Evolutionary conservation across 129 eudicot genomes (phyloP).

Genomic region (Calendula officinalis): DNA sequence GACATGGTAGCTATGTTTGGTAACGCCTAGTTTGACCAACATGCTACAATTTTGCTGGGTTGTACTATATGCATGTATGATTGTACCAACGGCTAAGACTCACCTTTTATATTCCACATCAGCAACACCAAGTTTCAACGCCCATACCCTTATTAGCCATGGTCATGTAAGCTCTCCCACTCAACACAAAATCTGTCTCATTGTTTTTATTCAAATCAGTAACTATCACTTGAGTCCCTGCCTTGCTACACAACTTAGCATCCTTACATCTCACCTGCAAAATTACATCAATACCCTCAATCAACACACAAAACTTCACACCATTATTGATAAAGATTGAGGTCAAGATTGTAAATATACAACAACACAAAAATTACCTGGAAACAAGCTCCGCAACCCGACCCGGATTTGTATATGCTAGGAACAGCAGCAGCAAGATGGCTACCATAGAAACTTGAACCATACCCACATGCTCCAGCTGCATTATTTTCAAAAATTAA

Average conservation of each 20-base stretch:
- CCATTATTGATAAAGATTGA: background rate
- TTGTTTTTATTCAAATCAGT: constrained; percentile 59
- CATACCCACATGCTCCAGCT: constrained; percentile 98
- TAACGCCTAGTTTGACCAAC: background rate
- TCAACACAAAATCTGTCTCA: constrained; percentile 68
- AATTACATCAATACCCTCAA: constrained; percentile 16
- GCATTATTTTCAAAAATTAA: constrained; percentile 28
- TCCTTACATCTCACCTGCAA: constrained; percentile 76
- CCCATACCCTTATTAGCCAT: constrained; percentile 74
- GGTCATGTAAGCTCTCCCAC: constrained; percentile 62
- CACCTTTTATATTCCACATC: constrained; percentile 81
- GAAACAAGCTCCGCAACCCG: constrained; percentile 92
- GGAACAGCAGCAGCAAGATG: constrained; percentile 77
- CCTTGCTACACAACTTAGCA: constrained; percentile 41
- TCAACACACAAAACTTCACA: background rate
- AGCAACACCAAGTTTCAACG: constrained; percentile 56
- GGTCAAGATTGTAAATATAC: background rate
- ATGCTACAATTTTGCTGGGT: background rate
- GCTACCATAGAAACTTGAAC: constrained; percentile 53
- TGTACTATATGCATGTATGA: background rate
- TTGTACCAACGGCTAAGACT: background rate
- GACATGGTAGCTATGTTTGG: too few species aligned
- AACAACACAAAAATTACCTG: constrained; percentile 43
- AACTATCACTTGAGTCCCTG: constrained; percentile 62
- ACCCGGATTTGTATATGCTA: constrained; percentile 64